Evolutionary conservation across 2,329 filamentous ascomycete species (phyloP), one percentile per base, ranked within the genome.

Genomic region (Teratosphaeria viscida): DNA sequence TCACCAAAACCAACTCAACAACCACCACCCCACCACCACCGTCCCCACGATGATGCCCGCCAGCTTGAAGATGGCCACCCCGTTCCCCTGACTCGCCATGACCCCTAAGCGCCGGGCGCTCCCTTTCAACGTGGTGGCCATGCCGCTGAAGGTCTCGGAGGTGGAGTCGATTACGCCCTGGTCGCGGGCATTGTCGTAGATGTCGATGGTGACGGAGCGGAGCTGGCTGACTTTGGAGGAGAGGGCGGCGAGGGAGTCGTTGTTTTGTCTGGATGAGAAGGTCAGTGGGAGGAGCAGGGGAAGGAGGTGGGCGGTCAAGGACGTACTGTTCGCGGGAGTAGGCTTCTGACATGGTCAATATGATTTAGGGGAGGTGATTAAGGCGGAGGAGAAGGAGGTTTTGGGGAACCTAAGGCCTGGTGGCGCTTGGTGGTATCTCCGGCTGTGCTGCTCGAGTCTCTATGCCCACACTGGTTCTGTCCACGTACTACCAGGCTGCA

Each of bases 131-230:
- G 86, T 87, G 14, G 87, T 86, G 39, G 84, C 82, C 82, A 99
- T 91, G 68, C 85, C 88, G 61, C 90, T 92, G 76, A 99, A 97
- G 27, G 91, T 94, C 67, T 97, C 91, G 73, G 82, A 90, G 47
- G 89, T 92, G 70, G 85, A 86, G 75, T 99, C 90, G 66, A 99
- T 89, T 64, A 95, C 84, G 65, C 88, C 85, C 69, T 97, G 92
- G 68, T 89, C 85, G 60, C 90, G 85, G 56, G 94, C 94, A 73
- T 94, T 91, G 77, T 97, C 92, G 81, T 97, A 96, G 71, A 99
- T 99, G 78, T 99, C 91, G 65, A 97, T 85, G 52, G 94, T 99
- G 56, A 99, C 90, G 74, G 89, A 89, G 71, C 92, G 90, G 64
- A 99, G 83, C 57, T 91, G 90, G 19, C 89, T 89, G 59, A 97